Conservation (phyloP, 345 rosid genomes). For the Gossypium australe region DNA sequence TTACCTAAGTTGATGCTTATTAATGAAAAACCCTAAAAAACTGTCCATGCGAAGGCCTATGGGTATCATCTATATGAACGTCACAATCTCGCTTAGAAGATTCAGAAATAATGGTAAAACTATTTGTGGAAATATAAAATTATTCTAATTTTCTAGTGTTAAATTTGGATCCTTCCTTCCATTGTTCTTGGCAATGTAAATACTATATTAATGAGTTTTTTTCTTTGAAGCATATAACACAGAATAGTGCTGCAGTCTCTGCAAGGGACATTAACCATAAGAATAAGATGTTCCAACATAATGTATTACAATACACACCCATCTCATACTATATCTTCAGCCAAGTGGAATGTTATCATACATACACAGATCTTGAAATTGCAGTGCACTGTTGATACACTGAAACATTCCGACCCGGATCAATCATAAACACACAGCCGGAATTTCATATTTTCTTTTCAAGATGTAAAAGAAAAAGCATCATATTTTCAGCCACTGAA, state of each 20-base stretch:
- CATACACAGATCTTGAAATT: not conserved
- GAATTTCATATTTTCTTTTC: not conserved
- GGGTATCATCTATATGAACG: not conserved
- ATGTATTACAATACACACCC: not conserved
- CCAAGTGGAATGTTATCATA: constrained; percentile 2
- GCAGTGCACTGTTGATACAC: not conserved
- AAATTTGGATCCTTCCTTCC: not conserved
- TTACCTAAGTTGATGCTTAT: not conserved
- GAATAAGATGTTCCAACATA: not conserved
- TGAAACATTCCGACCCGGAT: not conserved
- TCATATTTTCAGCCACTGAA: not conserved
- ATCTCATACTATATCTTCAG: not conserved
- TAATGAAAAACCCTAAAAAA: not conserved
- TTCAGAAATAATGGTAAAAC: constrained; percentile 1
- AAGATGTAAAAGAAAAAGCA: not conserved
- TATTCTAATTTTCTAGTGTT: not conserved
- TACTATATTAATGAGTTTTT: not conserved
- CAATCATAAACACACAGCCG: not conserved
- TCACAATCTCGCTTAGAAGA: not conserved
- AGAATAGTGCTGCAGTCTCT: not conserved
- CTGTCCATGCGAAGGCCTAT: not conserved
- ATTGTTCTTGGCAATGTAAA: not conserved
- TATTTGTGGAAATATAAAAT: not conserved
- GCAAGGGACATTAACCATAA: not conserved
- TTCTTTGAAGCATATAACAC: not conserved